phyloP scores from a whole-genome alignment of 164 flowering plant genomes.

The Dillenia suffruticosa region DNA sequence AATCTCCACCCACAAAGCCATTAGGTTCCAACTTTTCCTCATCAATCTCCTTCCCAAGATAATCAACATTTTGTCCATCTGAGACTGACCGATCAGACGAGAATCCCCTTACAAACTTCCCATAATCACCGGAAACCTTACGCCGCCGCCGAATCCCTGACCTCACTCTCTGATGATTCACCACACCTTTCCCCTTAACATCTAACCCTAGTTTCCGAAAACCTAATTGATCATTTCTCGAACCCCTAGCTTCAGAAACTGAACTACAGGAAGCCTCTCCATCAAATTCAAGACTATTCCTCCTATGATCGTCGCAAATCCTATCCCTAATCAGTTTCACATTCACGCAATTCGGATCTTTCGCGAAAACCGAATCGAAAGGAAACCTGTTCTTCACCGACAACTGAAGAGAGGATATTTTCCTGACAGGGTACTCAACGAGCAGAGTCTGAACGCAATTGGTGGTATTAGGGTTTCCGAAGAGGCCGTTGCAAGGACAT shows the following conservation, averaged over 20 bases:
- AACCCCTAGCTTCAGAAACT: slow-evolving; percentile 20
- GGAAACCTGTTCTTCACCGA: slow-evolving; percentile 53
- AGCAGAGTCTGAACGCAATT: slow-evolving; percentile 47
- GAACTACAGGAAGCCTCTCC: slow-evolving; percentile 56
- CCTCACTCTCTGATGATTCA: slow-evolving; percentile 24
- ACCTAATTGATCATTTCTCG: background rate
- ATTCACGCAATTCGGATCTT: slow-evolving; percentile 10
- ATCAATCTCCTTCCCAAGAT: slow-evolving; percentile 8
- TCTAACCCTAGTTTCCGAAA: slow-evolving; percentile 19
- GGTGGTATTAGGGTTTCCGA: slow-evolving; percentile 28
- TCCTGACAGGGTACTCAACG: slow-evolving; percentile 41
- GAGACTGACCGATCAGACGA: slow-evolving; percentile 21
- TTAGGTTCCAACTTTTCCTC: slow-evolving; percentile 18
- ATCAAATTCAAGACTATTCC: slow-evolving; percentile 20
- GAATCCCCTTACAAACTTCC: slow-evolving; percentile 17
- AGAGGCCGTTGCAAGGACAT: slow-evolving; percentile 71
- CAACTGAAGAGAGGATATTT: slow-evolving; percentile 44
- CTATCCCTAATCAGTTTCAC: slow-evolving; percentile 9
- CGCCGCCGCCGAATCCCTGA: slow-evolving; percentile 30
- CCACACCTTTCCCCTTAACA: slow-evolving; percentile 40
- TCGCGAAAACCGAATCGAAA: slow-evolving; percentile 36
- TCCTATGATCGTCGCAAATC: background rate
- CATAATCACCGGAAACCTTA: slow-evolving; percentile 16
- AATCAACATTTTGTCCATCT: slow-evolving; percentile 8
- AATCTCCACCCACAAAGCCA: background rate